These are phyloP conservation scores for Backusella psychrophila DNA, from an alignment of 192 early-diverging fungal genomes.

Conservation along the genomic window DNA sequence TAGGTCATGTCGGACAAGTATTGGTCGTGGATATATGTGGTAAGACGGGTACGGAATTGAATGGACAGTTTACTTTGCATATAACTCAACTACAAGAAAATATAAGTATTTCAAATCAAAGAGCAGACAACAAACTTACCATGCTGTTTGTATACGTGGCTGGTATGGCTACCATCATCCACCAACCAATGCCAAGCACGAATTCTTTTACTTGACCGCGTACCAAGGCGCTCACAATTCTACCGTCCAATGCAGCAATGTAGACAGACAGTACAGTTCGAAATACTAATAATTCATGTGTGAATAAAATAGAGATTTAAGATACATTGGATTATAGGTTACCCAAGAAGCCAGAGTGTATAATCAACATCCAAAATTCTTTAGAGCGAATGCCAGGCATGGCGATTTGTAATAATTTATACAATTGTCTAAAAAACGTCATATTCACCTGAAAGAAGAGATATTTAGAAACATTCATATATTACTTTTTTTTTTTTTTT, in stretches of 20 bases:
- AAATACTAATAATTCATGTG: slow-evolving; percentile 50
- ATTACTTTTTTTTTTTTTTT: slow-evolving; percentile 31
- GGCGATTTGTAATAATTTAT: slow-evolving; percentile 72
- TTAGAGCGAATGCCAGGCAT: slow-evolving; percentile 82
- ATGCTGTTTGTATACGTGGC: slow-evolving; percentile 97
- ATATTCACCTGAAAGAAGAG: slow-evolving; percentile 43
- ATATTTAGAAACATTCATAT: neutral
- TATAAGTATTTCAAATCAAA: no score
- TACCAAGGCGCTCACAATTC: slow-evolving; percentile 78
- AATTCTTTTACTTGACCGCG: slow-evolving; percentile 80
- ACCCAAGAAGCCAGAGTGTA: slow-evolving; percentile 84
- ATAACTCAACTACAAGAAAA: slow-evolving; percentile 54
- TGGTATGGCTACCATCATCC: slow-evolving; percentile 93
- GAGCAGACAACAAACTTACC: slow-evolving; percentile 37
- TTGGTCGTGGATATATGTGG: slow-evolving; percentile 81
- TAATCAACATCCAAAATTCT: slow-evolving; percentile 82
- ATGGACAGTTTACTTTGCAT: slow-evolving; percentile 76
- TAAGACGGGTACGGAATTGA: slow-evolving; percentile 83
- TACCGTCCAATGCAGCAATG: slow-evolving; percentile 83
- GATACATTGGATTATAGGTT: neutral
- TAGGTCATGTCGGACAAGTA: slow-evolving; percentile 92
- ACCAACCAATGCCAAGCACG: slow-evolving; percentile 78
- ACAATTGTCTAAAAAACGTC: slow-evolving; percentile 56
- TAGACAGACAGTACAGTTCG: slow-evolving; percentile 89
- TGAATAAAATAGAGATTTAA: neutral